Conservation (phyloP, 192 early-diverging fungal genomes). For the Umbelopsis sp. region DNA sequence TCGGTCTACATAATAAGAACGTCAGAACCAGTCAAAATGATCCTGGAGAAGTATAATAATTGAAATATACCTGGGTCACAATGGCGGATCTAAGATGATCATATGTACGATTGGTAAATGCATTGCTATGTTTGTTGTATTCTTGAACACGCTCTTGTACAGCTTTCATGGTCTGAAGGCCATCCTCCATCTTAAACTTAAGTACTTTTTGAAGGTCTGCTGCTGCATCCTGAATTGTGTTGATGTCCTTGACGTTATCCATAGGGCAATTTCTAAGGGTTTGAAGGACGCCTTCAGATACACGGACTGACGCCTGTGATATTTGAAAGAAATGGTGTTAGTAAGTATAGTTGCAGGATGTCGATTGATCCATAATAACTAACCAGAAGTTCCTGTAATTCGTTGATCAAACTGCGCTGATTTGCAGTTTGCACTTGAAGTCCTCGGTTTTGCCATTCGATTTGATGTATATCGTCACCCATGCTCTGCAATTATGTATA, state of each 20-base stretch:
- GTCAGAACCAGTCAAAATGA: neutral
- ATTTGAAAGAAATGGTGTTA: too few relatives aligned
- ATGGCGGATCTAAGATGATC: conserved; percentile 69
- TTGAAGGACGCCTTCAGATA: conserved; percentile 23
- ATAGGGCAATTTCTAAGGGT: conserved; percentile 67
- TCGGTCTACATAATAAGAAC: conserved; percentile 38
- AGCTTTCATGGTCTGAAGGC: conserved; percentile 52
- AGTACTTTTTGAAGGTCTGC: conserved; percentile 69
- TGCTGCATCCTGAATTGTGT: conserved; percentile 64
- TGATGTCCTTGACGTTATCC: conserved; percentile 60
- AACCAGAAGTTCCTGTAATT: conserved; percentile 83
- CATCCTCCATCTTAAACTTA: conserved; percentile 56
- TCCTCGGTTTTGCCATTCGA: conserved; percentile 89
- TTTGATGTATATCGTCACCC: conserved; percentile 94
- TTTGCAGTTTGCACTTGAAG: conserved; percentile 89
- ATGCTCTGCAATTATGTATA: conserved; percentile 65
- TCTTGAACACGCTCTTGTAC: conserved; percentile 66
- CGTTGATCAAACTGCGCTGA: conserved; percentile 82
- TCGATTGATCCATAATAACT: neutral
- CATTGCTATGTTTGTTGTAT: conserved; percentile 64
- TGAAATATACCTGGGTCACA: conserved; percentile 53
- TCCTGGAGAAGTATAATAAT: neutral
- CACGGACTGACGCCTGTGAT: neutral
- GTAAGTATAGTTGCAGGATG: neutral
- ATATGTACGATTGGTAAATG: conserved; percentile 62